Base-by-base conservation (phyloP, 2,329 filamentous ascomycete species). In the Ilyonectria robusta region DNA sequence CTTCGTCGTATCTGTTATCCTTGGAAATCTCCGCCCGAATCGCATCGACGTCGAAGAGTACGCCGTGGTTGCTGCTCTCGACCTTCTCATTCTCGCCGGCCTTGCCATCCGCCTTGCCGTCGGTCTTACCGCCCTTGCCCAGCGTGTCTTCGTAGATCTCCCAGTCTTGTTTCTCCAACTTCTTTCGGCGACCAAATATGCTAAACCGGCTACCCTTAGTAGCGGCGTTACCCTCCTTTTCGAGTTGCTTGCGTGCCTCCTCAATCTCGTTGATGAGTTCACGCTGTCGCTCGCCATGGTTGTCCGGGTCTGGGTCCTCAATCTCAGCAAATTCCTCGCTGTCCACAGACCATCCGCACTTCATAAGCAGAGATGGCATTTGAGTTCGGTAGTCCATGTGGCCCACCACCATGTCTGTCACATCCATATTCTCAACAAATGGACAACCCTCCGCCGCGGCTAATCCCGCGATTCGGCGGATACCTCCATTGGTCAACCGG, bases 251-350 rank as follows among this genome's bases (percentile, higher is more conserved):
- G 42, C 96, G 89, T 7, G 96, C 96, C 81, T 97, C 95, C 78
- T 98, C 95, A 59, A 99, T 97, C 81, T 99, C 96, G 75, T 93
- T 94, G 78, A 99, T 97, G 47, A 99, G 88, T 81, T 98, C 95
- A 62, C 94, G 88, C 81, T 99, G 96, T 54, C 95, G 88, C 78
- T 94, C 88, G 57, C 89, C 87, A 81, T 98, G 95, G 73, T 97
- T 95, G 0, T 98, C 96, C 0, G 96, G 96, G 76, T 99, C 96
- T 0, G 96, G 94, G 73, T 99, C 96, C 78, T 98, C 96, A 67
- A 99, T 98, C 81, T 99, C 96, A 1, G 89, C 91, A 77, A 98
- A 99, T 78, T 98, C 95, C 74, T 98, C 94, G 70, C 92, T 95
- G 76, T 97, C 92, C 4, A 98, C 93, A 59, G 92, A 84, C 94